These are phyloP conservation scores for Pythium rhizo-oryzae DNA, from an alignment of 352 stramenopile genomes.

Conservation along the genomic window DNA sequence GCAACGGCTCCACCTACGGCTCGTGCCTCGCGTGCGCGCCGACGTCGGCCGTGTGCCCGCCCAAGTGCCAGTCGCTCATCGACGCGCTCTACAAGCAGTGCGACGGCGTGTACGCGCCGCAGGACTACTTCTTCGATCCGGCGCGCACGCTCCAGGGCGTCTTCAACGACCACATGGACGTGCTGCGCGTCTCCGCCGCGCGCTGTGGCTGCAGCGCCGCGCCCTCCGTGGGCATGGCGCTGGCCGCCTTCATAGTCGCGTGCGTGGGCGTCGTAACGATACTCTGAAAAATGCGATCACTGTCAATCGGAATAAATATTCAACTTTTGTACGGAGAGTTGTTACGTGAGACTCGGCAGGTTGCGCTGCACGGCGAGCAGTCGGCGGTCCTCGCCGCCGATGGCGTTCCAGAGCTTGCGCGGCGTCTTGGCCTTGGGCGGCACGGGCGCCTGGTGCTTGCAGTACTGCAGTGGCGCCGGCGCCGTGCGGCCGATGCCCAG, in stretches of 20 bases:
- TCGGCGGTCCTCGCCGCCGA: slow-evolving; percentile 71
- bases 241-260: not conserved
- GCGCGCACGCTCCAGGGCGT: slow-evolving; percentile 54
- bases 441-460: slow-evolving; percentile 60
- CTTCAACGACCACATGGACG: slow-evolving; percentile 66
- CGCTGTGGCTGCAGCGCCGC: slow-evolving; percentile 56
- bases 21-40: slow-evolving; percentile 65
- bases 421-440: slow-evolving; percentile 61
- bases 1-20: slow-evolving; percentile 63
- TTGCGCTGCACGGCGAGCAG: slow-evolving; percentile 71
- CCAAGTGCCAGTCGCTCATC: slow-evolving; percentile 77
- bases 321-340: too few species aligned
- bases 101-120: slow-evolving; percentile 59
- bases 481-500: slow-evolving; percentile 29
- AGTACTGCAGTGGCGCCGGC: slow-evolving; percentile 45
- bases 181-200: slow-evolving; percentile 51
- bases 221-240: not conserved
- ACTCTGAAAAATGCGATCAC: too few species aligned
- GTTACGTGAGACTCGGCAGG: slow-evolving; percentile 27
- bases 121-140: slow-evolving; percentile 67
- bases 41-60: slow-evolving; percentile 52
- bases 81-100: slow-evolving; percentile 68
- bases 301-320: too few species aligned
- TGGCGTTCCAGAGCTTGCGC: slow-evolving; percentile 77
- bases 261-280: too few species aligned